Percentiles rank a stretch among this genome's conserved stretches.
Conservation (phyloP, 2,329 filamentous ascomycete genomes). For the Trichoderma sp. region DNA sequence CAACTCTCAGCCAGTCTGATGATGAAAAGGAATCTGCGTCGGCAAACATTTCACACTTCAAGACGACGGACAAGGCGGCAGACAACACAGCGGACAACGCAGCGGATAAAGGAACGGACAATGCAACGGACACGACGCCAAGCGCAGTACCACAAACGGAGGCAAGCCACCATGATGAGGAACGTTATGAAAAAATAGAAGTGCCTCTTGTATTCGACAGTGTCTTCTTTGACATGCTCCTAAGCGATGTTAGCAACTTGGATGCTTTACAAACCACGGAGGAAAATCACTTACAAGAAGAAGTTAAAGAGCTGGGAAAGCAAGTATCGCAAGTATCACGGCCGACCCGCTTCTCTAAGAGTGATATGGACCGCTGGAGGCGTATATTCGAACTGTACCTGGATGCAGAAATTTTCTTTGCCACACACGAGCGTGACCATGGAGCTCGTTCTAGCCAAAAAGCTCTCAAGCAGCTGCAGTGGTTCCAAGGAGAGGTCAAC, state of each 20-base stretch:
- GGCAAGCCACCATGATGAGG: not conserved
- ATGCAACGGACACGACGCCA: not conserved
- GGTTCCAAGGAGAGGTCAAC: constrained; percentile 71
- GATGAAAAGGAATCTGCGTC: not conserved
- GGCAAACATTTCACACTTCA: not conserved
- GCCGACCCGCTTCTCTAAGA: constrained; percentile 64
- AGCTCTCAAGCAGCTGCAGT: constrained; percentile 69
- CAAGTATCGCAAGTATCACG: constrained; percentile 67
- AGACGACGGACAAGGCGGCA: not conserved
- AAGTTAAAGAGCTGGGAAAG: constrained; percentile 67
- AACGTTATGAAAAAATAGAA: constrained; percentile 56
- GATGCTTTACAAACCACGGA: constrained; percentile 70
- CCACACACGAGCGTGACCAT: constrained; percentile 71
- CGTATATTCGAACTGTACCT: constrained; percentile 82
- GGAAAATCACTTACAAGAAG: constrained; percentile 62
- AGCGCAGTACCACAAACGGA: not conserved
- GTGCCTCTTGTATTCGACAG: constrained; percentile 76
- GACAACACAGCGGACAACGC: not conserved
- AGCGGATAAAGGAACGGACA: not conserved
- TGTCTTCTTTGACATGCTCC: constrained; percentile 78
- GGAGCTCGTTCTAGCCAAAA: constrained; percentile 67
- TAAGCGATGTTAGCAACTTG: constrained; percentile 70
- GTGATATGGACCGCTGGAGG: constrained; percentile 76
- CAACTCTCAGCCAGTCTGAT: constrained; percentile 33
- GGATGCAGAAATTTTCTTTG: constrained; percentile 81